phyloP scores from a whole-genome alignment of 768 basidiomycete species.

The Podaxis sp. region DNA sequence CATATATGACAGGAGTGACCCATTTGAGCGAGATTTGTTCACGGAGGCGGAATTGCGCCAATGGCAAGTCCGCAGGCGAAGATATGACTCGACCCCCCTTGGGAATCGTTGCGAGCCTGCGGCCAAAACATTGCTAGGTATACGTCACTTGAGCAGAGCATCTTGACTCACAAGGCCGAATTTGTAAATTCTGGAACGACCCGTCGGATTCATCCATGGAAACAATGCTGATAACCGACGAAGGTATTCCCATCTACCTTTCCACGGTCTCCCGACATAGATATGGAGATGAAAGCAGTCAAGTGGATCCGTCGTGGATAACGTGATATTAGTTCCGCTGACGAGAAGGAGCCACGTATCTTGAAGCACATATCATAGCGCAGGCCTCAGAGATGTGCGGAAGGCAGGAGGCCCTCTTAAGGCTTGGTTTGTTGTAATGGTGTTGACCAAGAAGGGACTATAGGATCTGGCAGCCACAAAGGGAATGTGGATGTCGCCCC shows the following conservation, averaged over 20 bases:
- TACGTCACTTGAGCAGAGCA: conserved; percentile 8
- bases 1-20: background rate
- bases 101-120: background rate
- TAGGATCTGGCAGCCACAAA: background rate
- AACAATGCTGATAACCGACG: conserved; percentile 9
- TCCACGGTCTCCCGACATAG: background rate
- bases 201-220: background rate
- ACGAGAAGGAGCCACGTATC: background rate
- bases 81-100: background rate
- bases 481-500: background rate
- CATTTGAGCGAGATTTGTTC: background rate
- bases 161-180: conserved; percentile 4
- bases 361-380: conserved; percentile 13
- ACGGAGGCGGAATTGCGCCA: background rate
- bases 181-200: conserved; percentile 7
- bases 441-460: background rate
- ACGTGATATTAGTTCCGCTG: conserved; percentile 3
- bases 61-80: background rate
- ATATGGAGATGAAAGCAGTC: conserved; percentile 1
- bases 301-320: background rate
- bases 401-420: background rate
- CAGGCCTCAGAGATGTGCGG: background rate
- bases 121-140: background rate
- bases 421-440: background rate
- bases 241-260: background rate